These are phyloP conservation scores for Tuctoria greenei DNA, from an alignment of 176 grass and related monocot genomes.

Conservation along the genomic window DNA sequence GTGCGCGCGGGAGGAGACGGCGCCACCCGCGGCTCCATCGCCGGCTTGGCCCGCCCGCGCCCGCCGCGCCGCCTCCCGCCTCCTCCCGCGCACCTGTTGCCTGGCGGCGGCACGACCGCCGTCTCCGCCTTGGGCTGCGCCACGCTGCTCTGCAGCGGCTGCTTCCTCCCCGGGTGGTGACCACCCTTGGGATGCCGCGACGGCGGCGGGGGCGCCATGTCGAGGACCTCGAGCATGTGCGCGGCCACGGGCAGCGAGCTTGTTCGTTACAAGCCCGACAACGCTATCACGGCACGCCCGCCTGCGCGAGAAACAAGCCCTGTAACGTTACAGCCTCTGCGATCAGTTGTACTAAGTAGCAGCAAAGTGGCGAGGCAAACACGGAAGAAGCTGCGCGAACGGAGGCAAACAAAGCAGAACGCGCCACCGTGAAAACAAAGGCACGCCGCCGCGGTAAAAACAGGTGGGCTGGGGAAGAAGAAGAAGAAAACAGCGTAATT, in stretches of 20 bases:
- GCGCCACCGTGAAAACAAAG: slow-evolving; percentile 12
- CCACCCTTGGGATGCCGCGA: slow-evolving; percentile 22
- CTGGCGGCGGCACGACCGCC: slow-evolving; percentile 33
- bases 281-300: slow-evolving; percentile 27
- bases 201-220: slow-evolving; percentile 45
- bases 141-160: slow-evolving; percentile 81
- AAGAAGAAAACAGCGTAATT: neutral
- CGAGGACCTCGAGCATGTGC: slow-evolving; percentile 65
- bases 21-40: neutral
- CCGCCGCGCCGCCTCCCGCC: slow-evolving; percentile 57
- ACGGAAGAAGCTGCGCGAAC: neutral
- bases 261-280: slow-evolving; percentile 45
- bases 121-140: slow-evolving; percentile 67
- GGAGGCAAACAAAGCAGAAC: neutral
- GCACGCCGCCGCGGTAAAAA: neutral
- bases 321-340: slow-evolving; percentile 41
- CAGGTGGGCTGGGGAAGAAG: neutral
- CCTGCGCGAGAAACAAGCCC: slow-evolving; percentile 31
- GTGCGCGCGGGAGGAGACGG: neutral
- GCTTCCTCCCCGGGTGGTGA: slow-evolving; percentile 50
- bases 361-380: slow-evolving; percentile 6
- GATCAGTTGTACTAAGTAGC: neutral
- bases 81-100: slow-evolving; percentile 38
- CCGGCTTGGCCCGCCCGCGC: slow-evolving; percentile 47
- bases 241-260: neutral